Percentiles rank a stretch among this genome's conserved stretches.
Evolutionary conservation across 805 yeast genomes (phyloP).

Genomic region (Candida dajiaensis): DNA sequence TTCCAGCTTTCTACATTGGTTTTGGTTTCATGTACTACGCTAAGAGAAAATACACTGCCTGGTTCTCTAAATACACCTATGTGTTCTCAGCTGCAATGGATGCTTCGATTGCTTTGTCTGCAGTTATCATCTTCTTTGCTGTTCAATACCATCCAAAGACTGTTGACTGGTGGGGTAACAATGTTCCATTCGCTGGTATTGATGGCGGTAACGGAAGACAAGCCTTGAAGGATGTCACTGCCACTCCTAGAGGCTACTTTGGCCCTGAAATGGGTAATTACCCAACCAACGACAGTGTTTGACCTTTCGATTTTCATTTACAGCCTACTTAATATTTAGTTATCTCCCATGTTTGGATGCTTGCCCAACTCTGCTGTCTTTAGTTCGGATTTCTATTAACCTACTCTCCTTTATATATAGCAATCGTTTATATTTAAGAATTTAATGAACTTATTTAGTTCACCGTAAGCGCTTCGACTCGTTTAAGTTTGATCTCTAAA

Average conservation of each 20-base stretch:
- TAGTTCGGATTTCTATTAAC: too few relatives aligned
- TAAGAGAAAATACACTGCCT: constrained; percentile 36
- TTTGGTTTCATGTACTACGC: constrained; percentile 41
- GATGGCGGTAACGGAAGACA: constrained; percentile 30
- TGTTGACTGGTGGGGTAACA: constrained; percentile 65
- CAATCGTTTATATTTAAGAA: too few relatives aligned
- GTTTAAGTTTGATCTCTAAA: too few relatives aligned
- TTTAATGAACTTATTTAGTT: too few relatives aligned
- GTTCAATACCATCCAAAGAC: constrained; percentile 37
- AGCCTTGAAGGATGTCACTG: constrained; percentile 7
- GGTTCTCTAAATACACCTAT: constrained; percentile 47
- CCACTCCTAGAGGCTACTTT: constrained; percentile 16
- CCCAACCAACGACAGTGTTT: constrained; percentile 5
- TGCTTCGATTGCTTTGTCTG: constrained; percentile 59
- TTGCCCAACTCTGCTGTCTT: too few relatives aligned
- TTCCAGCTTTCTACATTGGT: constrained; percentile 25
- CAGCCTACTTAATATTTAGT: too few relatives aligned
- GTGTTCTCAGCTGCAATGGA: constrained; percentile 50
- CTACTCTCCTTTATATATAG: too few relatives aligned
- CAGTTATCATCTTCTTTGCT: constrained; percentile 45
- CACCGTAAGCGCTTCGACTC: too few relatives aligned
- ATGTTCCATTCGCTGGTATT: constrained; percentile 29
- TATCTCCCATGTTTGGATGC: too few relatives aligned
- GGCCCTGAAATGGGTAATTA: constrained; percentile 16
- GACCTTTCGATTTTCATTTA: background rate